A percentile compares a stretch with the other conserved stretches of the same genome.
Evolutionary conservation across 148 eudicot genomes (phyloP).

Genomic region (Mesembryanthemum crystallinum): DNA sequence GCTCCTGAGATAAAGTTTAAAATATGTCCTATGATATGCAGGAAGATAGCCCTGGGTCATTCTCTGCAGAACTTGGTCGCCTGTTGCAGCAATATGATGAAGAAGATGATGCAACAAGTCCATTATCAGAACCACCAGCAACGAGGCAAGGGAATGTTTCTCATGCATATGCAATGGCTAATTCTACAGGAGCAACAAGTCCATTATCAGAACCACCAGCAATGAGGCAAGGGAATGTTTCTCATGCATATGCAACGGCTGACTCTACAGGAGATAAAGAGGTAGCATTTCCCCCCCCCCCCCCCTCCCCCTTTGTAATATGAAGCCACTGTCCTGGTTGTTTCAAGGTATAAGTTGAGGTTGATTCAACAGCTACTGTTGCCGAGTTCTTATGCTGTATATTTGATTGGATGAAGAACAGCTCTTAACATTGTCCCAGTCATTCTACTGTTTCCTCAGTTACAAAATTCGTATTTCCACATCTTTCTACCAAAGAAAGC

Average conservation of each 20-base stretch:
- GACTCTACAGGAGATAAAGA: slow-evolving; percentile 20
- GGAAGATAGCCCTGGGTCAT: slow-evolving; percentile 42
- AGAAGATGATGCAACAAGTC: slow-evolving; percentile 53
- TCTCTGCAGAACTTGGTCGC: slow-evolving; percentile 34
- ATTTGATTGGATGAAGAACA: no score
- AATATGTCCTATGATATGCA: slow-evolving; percentile 22
- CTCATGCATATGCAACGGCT: slow-evolving; percentile 12
- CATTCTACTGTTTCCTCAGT: no score
- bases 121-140: slow-evolving; percentile 25
- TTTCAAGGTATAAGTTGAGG: not conserved
- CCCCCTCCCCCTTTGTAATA: not conserved
- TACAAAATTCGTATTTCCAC: not conserved
- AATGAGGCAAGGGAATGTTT: slow-evolving; percentile 21
- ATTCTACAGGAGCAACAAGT: no score
- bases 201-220: slow-evolving; percentile 26
- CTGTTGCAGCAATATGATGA: no score
- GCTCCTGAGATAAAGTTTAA: not conserved
- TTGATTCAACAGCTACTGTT: not conserved
- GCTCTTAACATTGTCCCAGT: no score
- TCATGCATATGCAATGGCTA: no score
- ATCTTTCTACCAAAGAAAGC: not conserved
- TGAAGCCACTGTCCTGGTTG: not conserved
- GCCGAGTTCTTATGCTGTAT: not conserved
- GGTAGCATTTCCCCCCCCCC: slow-evolving; percentile 20
- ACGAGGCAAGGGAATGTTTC: slow-evolving; percentile 21